Evolutionary conservation across 176 grass and related monocot species (phyloP).

Genomic region (Leersia perrieri): DNA sequence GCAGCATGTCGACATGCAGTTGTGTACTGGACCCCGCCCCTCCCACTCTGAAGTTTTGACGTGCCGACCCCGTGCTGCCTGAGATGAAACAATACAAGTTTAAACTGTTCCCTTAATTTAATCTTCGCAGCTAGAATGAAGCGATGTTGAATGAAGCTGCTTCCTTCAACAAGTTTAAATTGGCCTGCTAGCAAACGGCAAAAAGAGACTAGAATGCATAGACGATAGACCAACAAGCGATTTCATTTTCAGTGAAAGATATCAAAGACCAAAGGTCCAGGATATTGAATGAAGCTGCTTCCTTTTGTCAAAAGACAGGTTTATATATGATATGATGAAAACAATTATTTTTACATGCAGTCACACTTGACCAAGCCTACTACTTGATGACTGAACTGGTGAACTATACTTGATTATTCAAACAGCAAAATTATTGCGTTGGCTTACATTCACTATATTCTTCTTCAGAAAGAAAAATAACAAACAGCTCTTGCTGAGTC

Average conservation of each 20-base stretch:
- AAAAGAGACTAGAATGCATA: neutral
- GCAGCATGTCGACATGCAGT: slow-evolving; percentile 35
- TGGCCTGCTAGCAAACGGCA: neutral
- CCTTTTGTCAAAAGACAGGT: slow-evolving; percentile 33
- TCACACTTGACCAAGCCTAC: slow-evolving; percentile 23
- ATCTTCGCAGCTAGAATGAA: too few species aligned
- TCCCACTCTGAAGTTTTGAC: slow-evolving; percentile 5
- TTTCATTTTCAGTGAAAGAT: neutral
- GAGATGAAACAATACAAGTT: neutral
- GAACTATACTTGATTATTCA: neutral
- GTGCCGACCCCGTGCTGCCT: neutral
- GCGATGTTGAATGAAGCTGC: too few species aligned
- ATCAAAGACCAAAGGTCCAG: neutral
- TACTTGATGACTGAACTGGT: neutral
- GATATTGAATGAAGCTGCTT: neutral
- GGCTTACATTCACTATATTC: neutral
- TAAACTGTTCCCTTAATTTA: neutral
- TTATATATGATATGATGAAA: neutral
- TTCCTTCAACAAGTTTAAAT: too few species aligned
- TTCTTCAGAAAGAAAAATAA: neutral
- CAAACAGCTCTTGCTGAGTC: slow-evolving; percentile 6
- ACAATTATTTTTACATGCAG: neutral
- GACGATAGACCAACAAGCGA: neutral
- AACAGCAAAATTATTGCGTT: neutral
- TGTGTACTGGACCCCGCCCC: neutral